phyloP scores from a whole-genome alignment of 2,329 filamentous ascomycete species.

The Diplocarpon rosae region DNA sequence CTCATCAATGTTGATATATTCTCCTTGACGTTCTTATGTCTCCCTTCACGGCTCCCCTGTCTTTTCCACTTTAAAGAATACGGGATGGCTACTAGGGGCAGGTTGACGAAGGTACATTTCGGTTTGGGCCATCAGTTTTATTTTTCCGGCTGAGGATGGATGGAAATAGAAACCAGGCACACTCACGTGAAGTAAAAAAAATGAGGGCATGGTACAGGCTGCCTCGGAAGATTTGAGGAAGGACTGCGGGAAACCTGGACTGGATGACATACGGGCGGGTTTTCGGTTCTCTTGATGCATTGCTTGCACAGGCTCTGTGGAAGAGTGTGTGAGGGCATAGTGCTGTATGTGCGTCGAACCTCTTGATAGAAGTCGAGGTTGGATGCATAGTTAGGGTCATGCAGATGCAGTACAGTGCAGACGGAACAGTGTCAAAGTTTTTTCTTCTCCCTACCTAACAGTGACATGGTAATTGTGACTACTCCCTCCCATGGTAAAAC shows the following conservation, averaged over 20 bases:
- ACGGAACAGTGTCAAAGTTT: too few species aligned
- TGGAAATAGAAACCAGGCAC: conserved; percentile 8
- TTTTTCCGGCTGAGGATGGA: conserved; percentile 1
- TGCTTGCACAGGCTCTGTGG: too few species aligned
- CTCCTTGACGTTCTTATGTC: conserved; percentile 7
- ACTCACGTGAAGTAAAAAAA: conserved; percentile 7
- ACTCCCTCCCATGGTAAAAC: not conserved
- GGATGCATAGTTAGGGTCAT: too few species aligned
- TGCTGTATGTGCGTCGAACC: too few species aligned
- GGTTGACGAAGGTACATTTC: not conserved
- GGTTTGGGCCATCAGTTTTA: not conserved
- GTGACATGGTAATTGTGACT: too few species aligned
- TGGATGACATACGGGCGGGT: not conserved
- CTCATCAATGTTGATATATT: conserved; percentile 12
- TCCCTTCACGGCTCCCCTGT: not conserved
- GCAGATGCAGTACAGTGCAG: too few species aligned
- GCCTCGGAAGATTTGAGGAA: not conserved
- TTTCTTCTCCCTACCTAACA: too few species aligned
- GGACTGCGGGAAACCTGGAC: not conserved
- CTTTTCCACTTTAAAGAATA: too few species aligned
- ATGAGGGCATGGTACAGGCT: not conserved
- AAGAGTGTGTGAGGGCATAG: too few species aligned
- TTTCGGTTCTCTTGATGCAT: too few species aligned
- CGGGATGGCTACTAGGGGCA: too few species aligned
- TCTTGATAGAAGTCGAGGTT: too few species aligned